A percentile compares a stretch with the other conserved stretches of the same genome.
These are phyloP conservation scores for Ophiostoma montium DNA, from an alignment of 2,329 filamentous ascomycete genomes.

Conservation along the genomic window DNA sequence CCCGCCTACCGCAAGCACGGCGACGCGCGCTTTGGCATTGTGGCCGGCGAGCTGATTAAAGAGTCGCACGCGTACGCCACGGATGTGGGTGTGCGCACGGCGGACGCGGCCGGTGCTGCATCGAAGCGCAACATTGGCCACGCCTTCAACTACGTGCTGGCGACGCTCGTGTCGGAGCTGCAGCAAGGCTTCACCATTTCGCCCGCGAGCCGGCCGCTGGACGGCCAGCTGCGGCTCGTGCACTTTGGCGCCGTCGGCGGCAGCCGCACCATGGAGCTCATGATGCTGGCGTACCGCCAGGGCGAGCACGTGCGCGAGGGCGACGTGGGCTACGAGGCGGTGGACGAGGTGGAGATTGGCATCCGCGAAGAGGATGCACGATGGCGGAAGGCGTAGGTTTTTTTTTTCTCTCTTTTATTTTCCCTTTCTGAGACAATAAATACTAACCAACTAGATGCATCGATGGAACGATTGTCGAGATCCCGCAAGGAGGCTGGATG, in stretches of 20 bases:
- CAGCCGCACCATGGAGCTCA: constrained; percentile 59
- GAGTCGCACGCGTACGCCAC: constrained; percentile 37
- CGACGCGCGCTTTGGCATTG: constrained; percentile 67
- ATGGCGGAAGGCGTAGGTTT: constrained; percentile 56
- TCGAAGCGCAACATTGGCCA: too few species aligned
- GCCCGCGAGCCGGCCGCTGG: constrained; percentile 54
- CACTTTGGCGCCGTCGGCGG: constrained; percentile 57
- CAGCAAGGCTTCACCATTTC: constrained; percentile 75
- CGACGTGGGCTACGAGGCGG: constrained; percentile 53
- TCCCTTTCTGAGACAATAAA: not conserved
- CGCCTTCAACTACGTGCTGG: constrained; percentile 62
- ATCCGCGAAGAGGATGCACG: constrained; percentile 52
- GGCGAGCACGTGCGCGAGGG: constrained; percentile 46
- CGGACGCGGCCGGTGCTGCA: too few species aligned
- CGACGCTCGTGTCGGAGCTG: constrained; percentile 64
- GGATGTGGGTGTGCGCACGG: constrained; percentile 19
- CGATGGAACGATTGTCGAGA: constrained; percentile 74
- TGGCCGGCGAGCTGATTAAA: constrained; percentile 58
- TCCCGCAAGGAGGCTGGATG: constrained; percentile 59
- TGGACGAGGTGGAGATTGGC: constrained; percentile 52
- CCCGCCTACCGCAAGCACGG: constrained; percentile 65
- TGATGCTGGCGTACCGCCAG: constrained; percentile 48
- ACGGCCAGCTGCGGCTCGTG: constrained; percentile 56
- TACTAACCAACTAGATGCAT: constrained; percentile 39
- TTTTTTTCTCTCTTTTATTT: not conserved